Base-by-base conservation (phyloP, 1,284 basidiomycete species). In the Lentinula novae-zelandiae region DNA sequence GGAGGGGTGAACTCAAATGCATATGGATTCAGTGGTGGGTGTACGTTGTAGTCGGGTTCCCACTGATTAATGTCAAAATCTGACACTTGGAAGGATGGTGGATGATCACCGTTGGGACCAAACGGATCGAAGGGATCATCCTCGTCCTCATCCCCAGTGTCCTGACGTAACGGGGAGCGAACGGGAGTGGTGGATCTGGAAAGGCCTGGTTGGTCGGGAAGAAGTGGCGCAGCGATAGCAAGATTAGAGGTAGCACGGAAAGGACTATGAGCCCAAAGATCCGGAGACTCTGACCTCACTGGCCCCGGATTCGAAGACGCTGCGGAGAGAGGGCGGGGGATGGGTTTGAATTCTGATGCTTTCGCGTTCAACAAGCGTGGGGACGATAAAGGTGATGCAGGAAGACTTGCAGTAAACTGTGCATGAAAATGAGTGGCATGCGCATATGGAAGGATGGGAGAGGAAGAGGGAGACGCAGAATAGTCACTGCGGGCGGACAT, bases 221-320 rank as follows among this genome's bases (percentile, higher is more conserved):
- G 82, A 36, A 96, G 78, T 2, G 94, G 93, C 1, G 92, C 89
- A 8, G 93, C 93, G 63, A 95, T 94, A 39, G 93, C 92, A 8
- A 95, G 82, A 70, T 93, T 95, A 2, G 92, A 94, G 0, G 86
- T 83, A 0, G 86, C 84, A 56, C 92, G 80, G 1, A 85, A 82
- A 1, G 85, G 84, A 65, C 82, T 88, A 70, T 89, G 87, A 1
- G 90, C 82, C 91, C 90, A 93, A 54, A 92, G 69, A 75, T 92
- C 90, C 27, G 90, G 92, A 12, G 89, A 90, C 33, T 90, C 87
- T 0, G 89, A 90, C 58, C 89, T 76, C 49, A 34, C 38, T 38
- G 64, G 64, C 34, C 78, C 80, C 12, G 89, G 84, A 65, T 84
- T 84, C 1, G 86, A 87, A 0, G 89, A 80, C 15, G 89, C 76